Base-by-base conservation (phyloP, 768 basidiomycete genomes). In the Suillus variegatus region DNA sequence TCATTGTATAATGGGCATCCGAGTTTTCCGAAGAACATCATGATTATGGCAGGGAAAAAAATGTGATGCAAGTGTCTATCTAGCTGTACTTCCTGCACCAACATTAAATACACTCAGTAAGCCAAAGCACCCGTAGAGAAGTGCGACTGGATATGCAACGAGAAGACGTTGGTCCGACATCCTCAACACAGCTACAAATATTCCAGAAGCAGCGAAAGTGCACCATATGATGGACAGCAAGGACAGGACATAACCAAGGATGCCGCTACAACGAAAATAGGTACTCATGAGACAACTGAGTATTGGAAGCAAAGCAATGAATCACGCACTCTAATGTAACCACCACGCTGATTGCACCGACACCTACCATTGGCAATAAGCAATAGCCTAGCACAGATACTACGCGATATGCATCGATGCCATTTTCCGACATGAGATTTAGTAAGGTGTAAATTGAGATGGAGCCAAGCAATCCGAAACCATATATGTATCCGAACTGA, bases 401-500 rank as follows among this genome's bases (percentile, higher is more conserved):
- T 16, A 93, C 91, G 28, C 97, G 90, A 78, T 98, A 97, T 18
- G 96, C 93, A 74, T 98, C 96, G 67, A 99, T 99, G 52, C 91
- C 93, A 62, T 88, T 86, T 78, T 94, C 92, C 35, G 94, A 94
- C 97, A 99, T 99, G 68, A 98, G 84, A 76, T 99, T 99, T 68
- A 99, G 86, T 65, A 99, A 89, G 61, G 90, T 87, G 83, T 99
- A 98, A 75, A 99, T 90, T 35, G 94, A 94, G 14, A 87, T 85
- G 8, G 92, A 94, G 62, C 97, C 97, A 70, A 99, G 86, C n/a
- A 98, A 86, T 62, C 92, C 97, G 68, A 99, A 93, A 44, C 97
- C 97, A 76, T 99, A 99, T 65, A 99, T 99, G 77, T 98, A 99
- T 58, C 93, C 95, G 78, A 99, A 99, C 75, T 99, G 97, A 5